Percentiles rank a stretch among this genome's conserved stretches.
Evolutionary conservation across 2,329 filamentous ascomycete genomes (phyloP).

Genomic region (Niveomyces coronatus): DNA sequence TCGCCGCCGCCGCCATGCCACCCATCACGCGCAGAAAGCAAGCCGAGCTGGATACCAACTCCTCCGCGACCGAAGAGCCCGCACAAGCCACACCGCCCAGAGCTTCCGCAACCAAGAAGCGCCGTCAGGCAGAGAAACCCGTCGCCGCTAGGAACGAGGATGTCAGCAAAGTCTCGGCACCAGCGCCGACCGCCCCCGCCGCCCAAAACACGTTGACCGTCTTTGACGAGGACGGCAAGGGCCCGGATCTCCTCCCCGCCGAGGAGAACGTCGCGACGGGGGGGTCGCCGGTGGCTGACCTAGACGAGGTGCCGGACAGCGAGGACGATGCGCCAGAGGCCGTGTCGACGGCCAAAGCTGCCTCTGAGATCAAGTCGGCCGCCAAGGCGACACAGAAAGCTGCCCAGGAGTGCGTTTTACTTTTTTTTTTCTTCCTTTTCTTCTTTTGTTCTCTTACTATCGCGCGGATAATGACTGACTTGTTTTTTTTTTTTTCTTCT

Average conservation of each 20-base stretch:
- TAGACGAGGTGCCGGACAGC: conserved; percentile 31
- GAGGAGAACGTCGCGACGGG: conserved; percentile 10
- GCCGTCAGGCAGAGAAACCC: no score
- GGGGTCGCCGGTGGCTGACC: conserved; percentile 19
- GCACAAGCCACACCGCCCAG: conserved; percentile 7
- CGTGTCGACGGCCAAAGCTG: conserved; percentile 42
- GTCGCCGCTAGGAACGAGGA: no score
- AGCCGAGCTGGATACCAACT: conserved; percentile 8
- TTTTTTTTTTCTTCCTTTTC: not conserved
- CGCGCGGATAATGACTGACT: not conserved
- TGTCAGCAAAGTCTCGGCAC: not conserved
- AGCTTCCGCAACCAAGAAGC: conserved; percentile 13
- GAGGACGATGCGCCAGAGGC: conserved; percentile 49
- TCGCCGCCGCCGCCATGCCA: no score
- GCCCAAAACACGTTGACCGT: no score
- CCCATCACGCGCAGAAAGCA: conserved; percentile 9
- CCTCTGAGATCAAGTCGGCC: conserved; percentile 34
- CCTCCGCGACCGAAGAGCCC: conserved; percentile 12
- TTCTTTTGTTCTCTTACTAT: conserved; percentile 4
- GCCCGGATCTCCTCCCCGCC: conserved; percentile 4
- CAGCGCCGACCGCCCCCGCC: no score
- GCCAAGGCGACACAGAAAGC: conserved; percentile 38
- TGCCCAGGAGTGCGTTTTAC: conserved; percentile 36
- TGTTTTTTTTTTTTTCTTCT: conserved; percentile 14
- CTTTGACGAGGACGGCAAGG: conserved; percentile 4